phyloP scores from a whole-genome alignment of 805 yeast species.

The Pichia occidentalis region DNA sequence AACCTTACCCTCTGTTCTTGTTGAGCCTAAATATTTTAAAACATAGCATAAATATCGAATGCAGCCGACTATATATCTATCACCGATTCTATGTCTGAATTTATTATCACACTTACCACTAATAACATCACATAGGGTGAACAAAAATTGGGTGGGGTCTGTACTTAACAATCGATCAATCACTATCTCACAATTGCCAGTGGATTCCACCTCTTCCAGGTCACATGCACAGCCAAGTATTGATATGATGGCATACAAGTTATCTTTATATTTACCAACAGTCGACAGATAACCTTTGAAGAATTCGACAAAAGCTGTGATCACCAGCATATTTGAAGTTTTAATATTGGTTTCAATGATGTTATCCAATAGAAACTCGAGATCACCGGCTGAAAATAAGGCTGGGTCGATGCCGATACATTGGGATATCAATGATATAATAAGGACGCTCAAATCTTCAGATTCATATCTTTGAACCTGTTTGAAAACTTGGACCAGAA shows the following conservation, averaged over 20 bases:
- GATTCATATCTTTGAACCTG: slow-evolving; percentile 4
- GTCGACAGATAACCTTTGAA: not conserved
- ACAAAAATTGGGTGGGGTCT: slow-evolving; percentile 12
- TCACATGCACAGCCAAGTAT: slow-evolving; percentile 14
- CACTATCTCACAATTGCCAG: slow-evolving; percentile 6
- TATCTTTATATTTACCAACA: not conserved
- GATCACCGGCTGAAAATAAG: slow-evolving; percentile 4
- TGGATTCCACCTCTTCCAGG: slow-evolving; percentile 7
- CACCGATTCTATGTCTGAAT: slow-evolving; percentile 7
- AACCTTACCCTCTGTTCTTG: slow-evolving; percentile 11
- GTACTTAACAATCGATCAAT: slow-evolving; percentile 13
- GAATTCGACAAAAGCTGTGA: slow-evolving; percentile 8
- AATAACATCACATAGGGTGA: slow-evolving; percentile 18
- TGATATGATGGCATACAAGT: slow-evolving; percentile 9
- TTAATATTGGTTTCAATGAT: not conserved
- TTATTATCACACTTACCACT: slow-evolving; percentile 7
- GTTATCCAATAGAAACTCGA: slow-evolving; percentile 1
- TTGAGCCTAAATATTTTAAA: slow-evolving; percentile 11
- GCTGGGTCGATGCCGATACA: slow-evolving; percentile 16
- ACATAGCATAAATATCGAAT: slow-evolving; percentile 15
- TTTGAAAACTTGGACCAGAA: slow-evolving; percentile 11
- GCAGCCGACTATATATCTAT: slow-evolving; percentile 19
- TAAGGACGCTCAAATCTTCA: slow-evolving; percentile 13
- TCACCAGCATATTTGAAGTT: slow-evolving; percentile 6
- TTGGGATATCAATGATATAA: slow-evolving; percentile 15